Base-by-base conservation (phyloP, 2,329 filamentous ascomycete genomes). In the Aspergillus niger region DNA sequence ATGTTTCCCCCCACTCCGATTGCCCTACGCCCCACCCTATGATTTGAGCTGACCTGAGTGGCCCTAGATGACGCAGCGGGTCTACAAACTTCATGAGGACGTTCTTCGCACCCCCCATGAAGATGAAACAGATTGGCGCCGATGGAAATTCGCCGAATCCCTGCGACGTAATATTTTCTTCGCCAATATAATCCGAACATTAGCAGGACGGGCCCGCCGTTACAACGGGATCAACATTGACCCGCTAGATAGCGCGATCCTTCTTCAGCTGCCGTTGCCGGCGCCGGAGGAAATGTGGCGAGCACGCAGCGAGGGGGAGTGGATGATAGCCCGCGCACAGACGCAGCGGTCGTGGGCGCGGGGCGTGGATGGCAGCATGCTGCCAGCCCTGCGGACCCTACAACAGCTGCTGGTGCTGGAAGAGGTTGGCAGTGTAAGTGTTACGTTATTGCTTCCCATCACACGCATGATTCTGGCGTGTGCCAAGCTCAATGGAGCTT, bases 251-350 rank as follows among this genome's bases (percentile, higher is more conserved):
- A 61, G 62, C 17, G 57, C 50, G 2, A 55, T 61, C 17, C 48
- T 66, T 5, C 48, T 65, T 8, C 44, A 58, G 6, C 57, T 66
- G 3, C 63, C 64, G 0, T 50, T 66, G 5, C 63, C 64, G 1
- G 64, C 60, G 2, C 61, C 64, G 17, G 63, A 65, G 50, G 53
- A 57, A 24, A 65, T 66, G 64, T 66, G 64, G 64, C 59, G 59
- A 3, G 61, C 59, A 5, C 63, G 63, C 32, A 63, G 59, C 51
- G 49, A 59, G n/a, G 55, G 62, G n/a, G 64, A 65, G 41, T 66
- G 64, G 64, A 48, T 44, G 22, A 30, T 30, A 41, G 11, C 32
- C 17, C 43, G 38, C 22, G 39, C 53, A n/a, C 53, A 55, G 24
- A 44, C 39, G 39, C 53, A 47, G 20, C 39, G 39, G 53, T 32